phyloP scores from a whole-genome alignment of 805 yeast genomes.

The Candida easanensis region DNA sequence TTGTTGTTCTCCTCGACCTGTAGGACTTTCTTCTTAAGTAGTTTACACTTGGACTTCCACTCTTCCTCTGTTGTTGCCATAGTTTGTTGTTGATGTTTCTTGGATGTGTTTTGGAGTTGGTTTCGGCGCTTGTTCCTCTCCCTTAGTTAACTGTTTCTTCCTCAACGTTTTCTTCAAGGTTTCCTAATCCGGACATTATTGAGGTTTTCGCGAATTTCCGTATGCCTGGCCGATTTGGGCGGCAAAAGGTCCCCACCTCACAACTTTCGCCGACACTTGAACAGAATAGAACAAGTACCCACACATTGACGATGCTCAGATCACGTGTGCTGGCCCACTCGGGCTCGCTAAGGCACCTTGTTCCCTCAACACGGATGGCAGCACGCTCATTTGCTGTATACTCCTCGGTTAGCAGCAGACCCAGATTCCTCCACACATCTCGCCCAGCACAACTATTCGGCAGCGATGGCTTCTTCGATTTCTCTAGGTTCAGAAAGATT shows the following conservation, averaged over 20 bases:
- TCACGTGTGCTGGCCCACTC: neutral
- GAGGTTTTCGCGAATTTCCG: neutral
- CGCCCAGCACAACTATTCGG: conserved; percentile 11
- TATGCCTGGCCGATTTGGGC: neutral
- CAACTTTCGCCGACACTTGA: neutral
- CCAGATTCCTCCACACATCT: conserved; percentile 6
- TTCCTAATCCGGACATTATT: neutral
- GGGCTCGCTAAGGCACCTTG: neutral
- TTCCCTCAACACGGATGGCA: neutral
- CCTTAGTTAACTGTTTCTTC: too few species aligned
- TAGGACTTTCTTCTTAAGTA: conserved; percentile 61
- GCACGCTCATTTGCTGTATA: neutral
- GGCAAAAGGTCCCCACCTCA: neutral
- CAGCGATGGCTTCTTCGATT: conserved; percentile 21
- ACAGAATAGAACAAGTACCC: neutral
- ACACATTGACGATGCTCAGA: neutral
- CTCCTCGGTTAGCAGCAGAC: neutral
- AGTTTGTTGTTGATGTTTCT: neutral
- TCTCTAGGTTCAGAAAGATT: conserved; percentile 17
- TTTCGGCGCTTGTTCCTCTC: neutral
- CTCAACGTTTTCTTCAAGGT: too few species aligned
- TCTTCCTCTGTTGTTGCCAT: conserved; percentile 24
- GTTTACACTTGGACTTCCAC: conserved; percentile 66
- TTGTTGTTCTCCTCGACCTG: conserved; percentile 80
- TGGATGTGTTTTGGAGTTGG: neutral